phyloP scores from a whole-genome alignment of 768 basidiomycete genomes.

The Xerocomus spinulosus region DNA sequence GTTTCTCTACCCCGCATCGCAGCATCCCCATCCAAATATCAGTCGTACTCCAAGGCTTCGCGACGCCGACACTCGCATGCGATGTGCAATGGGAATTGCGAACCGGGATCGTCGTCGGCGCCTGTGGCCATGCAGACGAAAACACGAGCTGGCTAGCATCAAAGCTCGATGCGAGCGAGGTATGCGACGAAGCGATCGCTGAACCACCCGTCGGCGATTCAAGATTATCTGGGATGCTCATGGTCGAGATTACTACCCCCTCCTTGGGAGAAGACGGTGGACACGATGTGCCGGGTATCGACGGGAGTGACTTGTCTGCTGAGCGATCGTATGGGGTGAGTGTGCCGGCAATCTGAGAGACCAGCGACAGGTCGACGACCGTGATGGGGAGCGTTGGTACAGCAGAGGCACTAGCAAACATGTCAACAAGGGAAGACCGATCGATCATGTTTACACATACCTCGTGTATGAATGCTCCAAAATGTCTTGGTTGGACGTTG shows the following conservation, averaged over 20 bases:
- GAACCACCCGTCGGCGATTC: slow-evolving; percentile 24
- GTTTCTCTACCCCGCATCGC: not conserved
- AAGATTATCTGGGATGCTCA: slow-evolving; percentile 10
- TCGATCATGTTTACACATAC: slow-evolving; percentile 2
- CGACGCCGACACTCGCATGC: no score
- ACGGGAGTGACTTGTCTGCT: slow-evolving; percentile 5
- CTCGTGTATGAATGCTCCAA: slow-evolving; percentile 2
- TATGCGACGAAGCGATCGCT: slow-evolving; percentile 29
- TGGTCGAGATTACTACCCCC: slow-evolving; percentile 7
- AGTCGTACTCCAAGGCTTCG: no score
- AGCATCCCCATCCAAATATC: not conserved
- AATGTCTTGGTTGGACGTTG: not conserved
- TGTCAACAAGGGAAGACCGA: slow-evolving; percentile 5
- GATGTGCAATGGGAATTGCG: slow-evolving; percentile 6
- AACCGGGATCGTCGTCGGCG: slow-evolving; percentile 16
- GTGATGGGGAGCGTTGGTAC: slow-evolving; percentile 17
- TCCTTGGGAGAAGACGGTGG: slow-evolving; percentile 8
- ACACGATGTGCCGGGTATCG: not conserved
- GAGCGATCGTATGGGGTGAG: slow-evolving; percentile 4
- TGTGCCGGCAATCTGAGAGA: slow-evolving; percentile 9
- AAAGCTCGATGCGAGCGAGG: slow-evolving; percentile 27
- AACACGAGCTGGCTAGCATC: slow-evolving; percentile 17
- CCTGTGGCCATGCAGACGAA: slow-evolving; percentile 20
- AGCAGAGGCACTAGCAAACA: slow-evolving; percentile 11
- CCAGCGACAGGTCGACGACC: slow-evolving; percentile 21